phyloP scores from a whole-genome alignment of 2,329 filamentous ascomycete species.

The Calonectria ilicicola region DNA sequence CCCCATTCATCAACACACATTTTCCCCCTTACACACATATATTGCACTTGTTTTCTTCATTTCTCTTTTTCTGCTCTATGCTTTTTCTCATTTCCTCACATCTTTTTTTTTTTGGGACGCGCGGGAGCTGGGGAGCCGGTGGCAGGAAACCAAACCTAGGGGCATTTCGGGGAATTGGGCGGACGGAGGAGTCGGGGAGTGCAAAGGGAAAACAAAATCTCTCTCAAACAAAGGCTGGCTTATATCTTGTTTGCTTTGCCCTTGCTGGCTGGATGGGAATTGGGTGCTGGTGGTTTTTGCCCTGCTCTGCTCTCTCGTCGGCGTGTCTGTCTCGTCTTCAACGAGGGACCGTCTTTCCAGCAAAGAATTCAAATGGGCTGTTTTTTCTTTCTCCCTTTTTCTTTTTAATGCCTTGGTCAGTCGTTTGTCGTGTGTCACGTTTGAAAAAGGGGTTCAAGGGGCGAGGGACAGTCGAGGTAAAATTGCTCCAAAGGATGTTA shows the following conservation, averaged over 20 bases:
- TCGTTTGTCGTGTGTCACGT: not conserved
- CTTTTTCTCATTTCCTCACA: constrained; percentile 31
- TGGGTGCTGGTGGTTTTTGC: constrained; percentile 26
- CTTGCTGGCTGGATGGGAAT: constrained; percentile 27
- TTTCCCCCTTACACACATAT: constrained; percentile 29
- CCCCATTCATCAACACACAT: constrained; percentile 23
- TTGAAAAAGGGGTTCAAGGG: not conserved
- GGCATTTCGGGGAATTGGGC: constrained; percentile 27
- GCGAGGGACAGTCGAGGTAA: not conserved
- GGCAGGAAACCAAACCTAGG: constrained; percentile 31
- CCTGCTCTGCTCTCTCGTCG: constrained; percentile 11
- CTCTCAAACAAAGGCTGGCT: constrained; percentile 37
- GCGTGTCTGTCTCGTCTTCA: constrained; percentile 1
- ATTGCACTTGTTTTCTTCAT: constrained; percentile 30
- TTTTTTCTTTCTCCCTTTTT: not conserved
- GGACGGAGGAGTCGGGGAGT: constrained; percentile 46
- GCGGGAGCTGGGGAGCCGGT: constrained; percentile 44
- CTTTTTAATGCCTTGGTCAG: not conserved
- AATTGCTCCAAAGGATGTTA: not conserved
- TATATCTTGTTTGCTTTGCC: constrained; percentile 39
- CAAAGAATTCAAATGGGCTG: constrained; percentile 14
- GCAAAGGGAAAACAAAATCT: constrained; percentile 36
- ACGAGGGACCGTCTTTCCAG: constrained; percentile 13
- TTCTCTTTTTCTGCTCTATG: constrained; percentile 32
- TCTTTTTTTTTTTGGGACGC: constrained; percentile 34